Evolutionary conservation across 208 protist genomes (phyloP).

Genomic region (Plasmodiophora brassicae): DNA sequence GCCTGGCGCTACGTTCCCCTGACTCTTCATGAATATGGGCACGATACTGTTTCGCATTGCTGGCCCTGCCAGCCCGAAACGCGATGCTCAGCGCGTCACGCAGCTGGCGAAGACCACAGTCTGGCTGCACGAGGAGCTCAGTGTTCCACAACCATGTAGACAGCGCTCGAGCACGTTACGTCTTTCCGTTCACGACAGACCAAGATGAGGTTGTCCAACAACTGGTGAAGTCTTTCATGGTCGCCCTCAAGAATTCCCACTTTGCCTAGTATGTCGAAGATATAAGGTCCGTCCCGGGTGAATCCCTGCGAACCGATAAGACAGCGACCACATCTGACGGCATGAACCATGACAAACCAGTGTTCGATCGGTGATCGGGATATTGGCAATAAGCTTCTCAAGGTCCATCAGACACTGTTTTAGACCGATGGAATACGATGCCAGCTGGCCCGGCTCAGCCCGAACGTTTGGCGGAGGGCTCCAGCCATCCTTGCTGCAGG

Average conservation of each 20-base stretch:
- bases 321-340: neutral
- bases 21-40: constrained; percentile 22
- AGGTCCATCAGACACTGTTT: neutral
- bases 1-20: neutral
- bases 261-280: neutral
- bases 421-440: neutral
- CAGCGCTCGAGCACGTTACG: neutral
- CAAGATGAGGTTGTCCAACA: neutral
- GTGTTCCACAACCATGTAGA: neutral
- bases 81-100: neutral
- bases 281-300: neutral
- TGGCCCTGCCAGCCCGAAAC: neutral
- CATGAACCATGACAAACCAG: neutral
- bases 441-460: neutral
- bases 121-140: too few species aligned
- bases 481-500: neutral
- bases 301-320: neutral
- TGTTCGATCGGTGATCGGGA: neutral
- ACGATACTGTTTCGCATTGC: neutral
- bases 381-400: neutral
- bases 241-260: neutral
- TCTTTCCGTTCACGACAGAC: neutral
- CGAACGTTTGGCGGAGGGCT: neutral
- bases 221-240: neutral
- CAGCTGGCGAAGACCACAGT: neutral